Percentiles rank a stretch among this genome's conserved stretches.
Evolutionary conservation across 768 basidiomycete species (phyloP).

Genomic region (Macrolepiota fuliginosa): DNA sequence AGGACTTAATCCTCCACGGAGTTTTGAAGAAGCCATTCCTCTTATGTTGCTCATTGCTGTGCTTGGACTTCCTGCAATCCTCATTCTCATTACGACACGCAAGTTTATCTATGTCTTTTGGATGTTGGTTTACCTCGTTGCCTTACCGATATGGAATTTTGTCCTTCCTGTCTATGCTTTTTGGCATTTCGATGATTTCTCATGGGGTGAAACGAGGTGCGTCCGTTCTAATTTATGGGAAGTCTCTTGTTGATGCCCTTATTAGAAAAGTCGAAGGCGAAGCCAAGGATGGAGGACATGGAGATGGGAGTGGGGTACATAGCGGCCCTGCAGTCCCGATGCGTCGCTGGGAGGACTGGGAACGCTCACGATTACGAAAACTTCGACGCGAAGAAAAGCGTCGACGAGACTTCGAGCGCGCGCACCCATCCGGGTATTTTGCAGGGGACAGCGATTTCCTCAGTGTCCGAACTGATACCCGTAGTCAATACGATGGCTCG

Average conservation of each 20-base stretch:
- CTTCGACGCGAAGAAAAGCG: slow-evolving; percentile 83
- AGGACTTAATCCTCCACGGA: slow-evolving; percentile 74
- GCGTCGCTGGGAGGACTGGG: slow-evolving; percentile 99
- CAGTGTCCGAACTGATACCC: slow-evolving; percentile 47
- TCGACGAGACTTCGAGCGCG: slow-evolving; percentile 76
- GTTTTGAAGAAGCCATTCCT: slow-evolving; percentile 93
- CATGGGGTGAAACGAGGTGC: slow-evolving; percentile 97
- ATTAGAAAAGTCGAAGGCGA: slow-evolving; percentile 94
- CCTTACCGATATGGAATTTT: slow-evolving; percentile 96
- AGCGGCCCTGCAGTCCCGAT: slow-evolving; percentile 73
- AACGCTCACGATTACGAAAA: slow-evolving; percentile 91
- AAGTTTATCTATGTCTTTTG: slow-evolving; percentile 96
- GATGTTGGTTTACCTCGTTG: slow-evolving; percentile 94
- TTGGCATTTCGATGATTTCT: slow-evolving; percentile 99
- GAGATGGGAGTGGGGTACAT: slow-evolving; percentile 51
- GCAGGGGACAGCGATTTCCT: slow-evolving; percentile 63
- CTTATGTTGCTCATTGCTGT: slow-evolving; percentile 86
- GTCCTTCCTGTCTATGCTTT: slow-evolving; percentile 93
- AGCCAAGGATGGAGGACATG: slow-evolving; percentile 75
- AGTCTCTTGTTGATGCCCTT: slow-evolving; percentile 16
- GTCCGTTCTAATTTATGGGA: slow-evolving; percentile 18
- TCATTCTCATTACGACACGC: slow-evolving; percentile 91
- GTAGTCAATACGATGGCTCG: slow-evolving; percentile 72
- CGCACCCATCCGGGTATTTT: slow-evolving; percentile 67
- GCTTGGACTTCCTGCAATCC: slow-evolving; percentile 87